These are phyloP conservation scores for Fusarium sp. DNA, from an alignment of 2,329 filamentous ascomycete species.

Conservation along the genomic window DNA sequence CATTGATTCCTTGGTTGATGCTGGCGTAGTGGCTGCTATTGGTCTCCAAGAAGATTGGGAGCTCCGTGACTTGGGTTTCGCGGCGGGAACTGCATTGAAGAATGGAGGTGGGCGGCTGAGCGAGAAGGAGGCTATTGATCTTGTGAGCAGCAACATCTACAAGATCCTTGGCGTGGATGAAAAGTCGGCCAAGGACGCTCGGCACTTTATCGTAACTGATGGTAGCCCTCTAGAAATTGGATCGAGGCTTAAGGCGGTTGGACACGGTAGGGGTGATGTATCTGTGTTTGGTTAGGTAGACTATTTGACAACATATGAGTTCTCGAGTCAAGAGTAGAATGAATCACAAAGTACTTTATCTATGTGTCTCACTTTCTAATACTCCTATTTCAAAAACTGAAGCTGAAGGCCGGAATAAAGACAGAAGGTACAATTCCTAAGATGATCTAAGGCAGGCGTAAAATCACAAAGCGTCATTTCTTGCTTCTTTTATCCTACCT, in stretches of 20 bases:
- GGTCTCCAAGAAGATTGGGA: slow-evolving; percentile 73
- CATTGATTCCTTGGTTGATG: slow-evolving; percentile 67
- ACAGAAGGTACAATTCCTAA: background rate
- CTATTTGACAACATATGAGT: background rate
- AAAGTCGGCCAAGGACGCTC: slow-evolving; percentile 41
- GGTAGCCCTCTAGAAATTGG: slow-evolving; percentile 72
- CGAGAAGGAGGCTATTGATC: slow-evolving; percentile 66
- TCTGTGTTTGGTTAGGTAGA: slow-evolving; percentile 17
- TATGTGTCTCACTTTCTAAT: background rate
- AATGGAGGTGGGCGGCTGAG: slow-evolving; percentile 67
- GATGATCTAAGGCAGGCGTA: background rate
- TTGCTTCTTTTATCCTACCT: background rate
- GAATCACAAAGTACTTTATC: background rate
- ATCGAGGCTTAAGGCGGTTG: slow-evolving; percentile 36
- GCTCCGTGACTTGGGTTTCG: slow-evolving; percentile 68
- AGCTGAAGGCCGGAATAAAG: background rate
- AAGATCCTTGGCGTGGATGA: slow-evolving; percentile 65
- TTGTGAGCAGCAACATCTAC: slow-evolving; percentile 69
- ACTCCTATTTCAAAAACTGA: accelerated
- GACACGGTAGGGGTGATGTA: slow-evolving; percentile 37
- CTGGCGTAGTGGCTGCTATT: slow-evolving; percentile 69
- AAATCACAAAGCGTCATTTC: background rate
- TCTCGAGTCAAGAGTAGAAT: background rate
- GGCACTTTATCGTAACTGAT: slow-evolving; percentile 73
- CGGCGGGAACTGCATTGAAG: slow-evolving; percentile 69